phyloP scores from a whole-genome alignment of 2,329 filamentous ascomycete genomes.

The Calonectria pauciramosa region DNA sequence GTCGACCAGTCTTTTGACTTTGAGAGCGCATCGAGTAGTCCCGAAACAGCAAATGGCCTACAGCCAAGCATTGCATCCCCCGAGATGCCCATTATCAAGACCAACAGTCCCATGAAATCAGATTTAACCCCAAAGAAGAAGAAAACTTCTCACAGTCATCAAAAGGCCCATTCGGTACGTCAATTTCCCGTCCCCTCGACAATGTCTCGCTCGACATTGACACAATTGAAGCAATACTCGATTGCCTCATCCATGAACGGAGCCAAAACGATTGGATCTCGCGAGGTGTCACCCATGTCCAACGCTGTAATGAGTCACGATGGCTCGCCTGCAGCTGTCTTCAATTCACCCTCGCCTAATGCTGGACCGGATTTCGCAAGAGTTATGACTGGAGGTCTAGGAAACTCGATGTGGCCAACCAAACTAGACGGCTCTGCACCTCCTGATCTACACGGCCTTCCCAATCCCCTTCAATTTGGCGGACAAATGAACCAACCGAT shows the following conservation, averaged over 20 bases:
- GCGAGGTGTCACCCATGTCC: conserved; percentile 69
- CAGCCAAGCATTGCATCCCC: conserved; percentile 57
- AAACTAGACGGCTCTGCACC: conserved; percentile 44
- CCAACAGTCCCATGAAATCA: conserved; percentile 46
- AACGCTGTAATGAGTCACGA: conserved; percentile 65
- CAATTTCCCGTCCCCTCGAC: neutral
- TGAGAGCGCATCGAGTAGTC: conserved; percentile 70
- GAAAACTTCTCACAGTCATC: conserved; percentile 50
- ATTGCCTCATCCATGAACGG: conserved; percentile 65
- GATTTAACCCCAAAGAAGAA: conserved; percentile 47
- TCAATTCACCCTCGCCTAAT: conserved; percentile 63
- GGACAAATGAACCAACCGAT: conserved; percentile 45
- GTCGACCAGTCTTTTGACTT: conserved; percentile 70
- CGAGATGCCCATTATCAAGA: conserved; percentile 57
- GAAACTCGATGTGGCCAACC: conserved; percentile 53
- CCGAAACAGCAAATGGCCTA: conserved; percentile 53
- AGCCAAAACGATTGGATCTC: conserved; percentile 60
- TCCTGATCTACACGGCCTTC: conserved; percentile 41
- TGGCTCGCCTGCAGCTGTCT: conserved; percentile 64
- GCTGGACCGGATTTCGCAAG: conserved; percentile 55
- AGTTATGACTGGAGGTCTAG: conserved; percentile 41
- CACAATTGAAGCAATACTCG: conserved; percentile 63
- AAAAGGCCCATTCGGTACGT: conserved; percentile 57
- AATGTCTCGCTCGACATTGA: conserved; percentile 24
- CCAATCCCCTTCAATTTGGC: conserved; percentile 44